Percentiles rank a stretch among this genome's conserved stretches.
phyloP scores from a whole-genome alignment of 495 filamentous ascomycete species.

The Penicillium simplicissimum region DNA sequence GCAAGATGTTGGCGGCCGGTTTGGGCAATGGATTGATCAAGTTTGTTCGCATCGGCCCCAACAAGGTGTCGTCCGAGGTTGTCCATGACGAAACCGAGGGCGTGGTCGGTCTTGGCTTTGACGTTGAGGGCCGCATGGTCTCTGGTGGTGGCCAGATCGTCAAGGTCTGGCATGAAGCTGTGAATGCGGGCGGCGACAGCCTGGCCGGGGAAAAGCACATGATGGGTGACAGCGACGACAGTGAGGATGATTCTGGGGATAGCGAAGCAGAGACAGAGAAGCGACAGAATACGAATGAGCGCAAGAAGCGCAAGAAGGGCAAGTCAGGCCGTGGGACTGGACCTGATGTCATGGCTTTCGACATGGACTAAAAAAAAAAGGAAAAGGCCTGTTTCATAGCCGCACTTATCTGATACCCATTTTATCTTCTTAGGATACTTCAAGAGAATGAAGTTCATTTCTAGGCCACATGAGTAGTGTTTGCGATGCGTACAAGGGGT shows the following conservation, averaged over 20 bases:
- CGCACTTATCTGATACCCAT: slow-evolving; percentile 32
- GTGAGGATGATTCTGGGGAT: slow-evolving; percentile 49
- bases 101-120: slow-evolving; percentile 76
- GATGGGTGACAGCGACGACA: slow-evolving; percentile 45
- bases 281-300: slow-evolving; percentile 38
- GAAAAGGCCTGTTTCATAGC: slow-evolving; percentile 8
- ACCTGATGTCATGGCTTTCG: slow-evolving; percentile 65
- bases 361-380: slow-evolving; percentile 56
- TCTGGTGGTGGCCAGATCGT: slow-evolving; percentile 79
- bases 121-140: slow-evolving; percentile 80
- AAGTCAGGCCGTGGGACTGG: slow-evolving; percentile 54
- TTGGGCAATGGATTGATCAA: slow-evolving; percentile 68
- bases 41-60: slow-evolving; percentile 56
- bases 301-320: slow-evolving; percentile 59
- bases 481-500: background rate
- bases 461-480: background rate
- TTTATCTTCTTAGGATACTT: slow-evolving; percentile 8
- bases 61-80: slow-evolving; percentile 60
- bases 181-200: slow-evolving; percentile 40
- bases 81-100: slow-evolving; percentile 83
- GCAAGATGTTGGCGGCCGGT: slow-evolving; percentile 71
- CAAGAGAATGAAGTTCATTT: background rate
- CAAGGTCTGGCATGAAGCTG: slow-evolving; percentile 79
- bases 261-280: slow-evolving; percentile 43
- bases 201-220: slow-evolving; percentile 37